Percentiles rank a stretch among this genome's conserved stretches.
Conservation (phyloP, 352 stramenopile genomes). For the Pythium pectinolyticum region DNA sequence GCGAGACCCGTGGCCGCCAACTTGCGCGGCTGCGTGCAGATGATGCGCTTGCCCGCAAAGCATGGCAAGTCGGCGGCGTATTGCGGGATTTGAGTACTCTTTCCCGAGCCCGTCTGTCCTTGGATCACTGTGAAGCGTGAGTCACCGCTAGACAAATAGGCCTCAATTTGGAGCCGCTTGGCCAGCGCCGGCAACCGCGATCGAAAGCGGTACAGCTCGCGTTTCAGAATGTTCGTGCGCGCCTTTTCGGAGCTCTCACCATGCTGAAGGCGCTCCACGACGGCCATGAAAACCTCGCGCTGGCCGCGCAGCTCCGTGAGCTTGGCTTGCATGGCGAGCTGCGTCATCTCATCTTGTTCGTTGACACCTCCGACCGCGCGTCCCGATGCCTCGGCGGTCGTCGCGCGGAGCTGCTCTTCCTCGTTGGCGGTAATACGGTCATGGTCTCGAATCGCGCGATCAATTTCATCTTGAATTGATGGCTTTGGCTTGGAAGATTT, state of each 20-base stretch:
- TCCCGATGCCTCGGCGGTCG: neutral
- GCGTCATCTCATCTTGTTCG: slow-evolving; percentile 7
- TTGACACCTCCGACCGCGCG: slow-evolving; percentile 8
- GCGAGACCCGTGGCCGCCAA: slow-evolving; percentile 29
- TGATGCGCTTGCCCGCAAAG: slow-evolving; percentile 28
- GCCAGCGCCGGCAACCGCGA: slow-evolving; percentile 20
- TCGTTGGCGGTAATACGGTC: slow-evolving; percentile 14
- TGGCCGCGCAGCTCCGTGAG: slow-evolving; percentile 21
- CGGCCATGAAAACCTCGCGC: slow-evolving; percentile 18
- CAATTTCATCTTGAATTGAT: neutral
- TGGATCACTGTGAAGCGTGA: slow-evolving; percentile 27
- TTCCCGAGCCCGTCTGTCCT: slow-evolving; percentile 29
- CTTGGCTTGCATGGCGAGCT: slow-evolving; percentile 21
- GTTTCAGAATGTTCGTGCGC: slow-evolving; percentile 9
- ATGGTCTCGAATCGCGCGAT: slow-evolving; percentile 1
- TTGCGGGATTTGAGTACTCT: slow-evolving; percentile 33
- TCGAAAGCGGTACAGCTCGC: slow-evolving; percentile 24
- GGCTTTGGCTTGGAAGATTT: neutral
- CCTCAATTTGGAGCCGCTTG: slow-evolving; percentile 30
- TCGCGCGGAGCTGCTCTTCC: neutral
- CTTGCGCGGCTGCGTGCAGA: slow-evolving; percentile 32
- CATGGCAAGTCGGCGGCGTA: slow-evolving; percentile 23
- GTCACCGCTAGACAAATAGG: neutral
- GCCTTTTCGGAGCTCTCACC: neutral
- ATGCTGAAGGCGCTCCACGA: slow-evolving; percentile 2